A percentile compares a stretch with the other conserved stretches of the same genome.
Evolutionary conservation across 345 rosid genomes (phyloP).

Genomic region (Citrus sp.): DNA sequence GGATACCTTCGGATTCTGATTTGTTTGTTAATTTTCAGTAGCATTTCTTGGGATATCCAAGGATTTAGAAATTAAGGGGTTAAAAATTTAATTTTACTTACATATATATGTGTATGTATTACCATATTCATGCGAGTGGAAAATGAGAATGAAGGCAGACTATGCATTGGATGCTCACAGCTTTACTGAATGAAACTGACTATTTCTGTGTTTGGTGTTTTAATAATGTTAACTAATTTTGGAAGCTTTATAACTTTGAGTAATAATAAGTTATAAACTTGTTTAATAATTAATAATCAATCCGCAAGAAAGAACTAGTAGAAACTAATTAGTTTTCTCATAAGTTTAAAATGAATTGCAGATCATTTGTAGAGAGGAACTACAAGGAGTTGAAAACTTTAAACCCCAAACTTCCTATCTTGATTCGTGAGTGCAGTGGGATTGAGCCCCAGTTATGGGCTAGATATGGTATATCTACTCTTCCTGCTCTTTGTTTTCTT

Average conservation of each 20-base stretch:
- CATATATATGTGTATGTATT: too few species aligned
- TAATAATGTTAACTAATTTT: not conserved
- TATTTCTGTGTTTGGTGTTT: not conserved
- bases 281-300: not conserved
- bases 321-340: not conserved
- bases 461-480: slow-evolving; percentile 64
- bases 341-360: slow-evolving; percentile 13
- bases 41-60: not conserved
- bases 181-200: not conserved
- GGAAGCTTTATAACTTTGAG: not conserved
- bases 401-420: slow-evolving; percentile 85
- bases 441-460: slow-evolving; percentile 96
- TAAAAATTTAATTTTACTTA: too few species aligned
- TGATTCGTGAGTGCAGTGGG: slow-evolving; percentile 86
- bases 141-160: too few species aligned
- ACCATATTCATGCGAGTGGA: too few species aligned
- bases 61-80: not conserved
- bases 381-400: slow-evolving; percentile 78
- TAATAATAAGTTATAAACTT: too few species aligned
- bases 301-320: not conserved
- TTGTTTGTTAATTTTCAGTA: not conserved
- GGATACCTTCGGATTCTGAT: not conserved
- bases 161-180: not conserved
- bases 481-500: not conserved
- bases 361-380: slow-evolving; percentile 82